Evolutionary conservation across 2,329 filamentous ascomycete species (phyloP).

Genomic region (Metarhizium robertsii): DNA sequence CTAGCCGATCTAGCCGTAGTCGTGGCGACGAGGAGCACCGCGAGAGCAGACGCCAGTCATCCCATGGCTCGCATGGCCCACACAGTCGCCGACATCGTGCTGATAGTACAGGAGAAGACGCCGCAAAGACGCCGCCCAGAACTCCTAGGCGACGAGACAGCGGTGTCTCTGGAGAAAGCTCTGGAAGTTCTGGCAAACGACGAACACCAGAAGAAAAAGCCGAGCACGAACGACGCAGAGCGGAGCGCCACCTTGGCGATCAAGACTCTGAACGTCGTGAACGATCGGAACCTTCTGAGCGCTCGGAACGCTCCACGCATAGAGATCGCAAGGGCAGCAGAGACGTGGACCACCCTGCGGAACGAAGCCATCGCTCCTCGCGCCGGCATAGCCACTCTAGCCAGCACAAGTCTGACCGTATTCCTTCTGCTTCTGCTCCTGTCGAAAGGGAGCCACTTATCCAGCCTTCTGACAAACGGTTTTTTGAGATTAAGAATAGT

Average conservation of each 20-base stretch:
- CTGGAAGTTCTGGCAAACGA: constrained; percentile 23
- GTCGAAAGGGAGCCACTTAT: constrained; percentile 13
- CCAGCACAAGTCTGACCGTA: constrained; percentile 19
- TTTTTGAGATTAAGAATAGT: constrained; percentile 31
- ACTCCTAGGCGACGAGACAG: constrained; percentile 34
- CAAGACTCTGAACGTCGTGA: constrained; percentile 19
- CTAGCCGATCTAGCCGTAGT: constrained; percentile 19
- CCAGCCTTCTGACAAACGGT: constrained; percentile 25
- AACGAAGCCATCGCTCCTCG: constrained; percentile 26
- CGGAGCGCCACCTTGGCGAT: constrained; percentile 29
- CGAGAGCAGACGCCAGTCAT: constrained; percentile 20
- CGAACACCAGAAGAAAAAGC: constrained; percentile 41
- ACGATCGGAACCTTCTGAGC: constrained; percentile 4
- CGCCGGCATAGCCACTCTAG: constrained; percentile 32
- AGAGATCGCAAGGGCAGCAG: constrained; percentile 19
- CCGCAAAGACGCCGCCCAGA: constrained; percentile 24
- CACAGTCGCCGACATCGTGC: constrained; percentile 26
- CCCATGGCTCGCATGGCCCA: constrained; percentile 13
- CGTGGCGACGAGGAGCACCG: constrained; percentile 22
- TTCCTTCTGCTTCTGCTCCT: constrained; percentile 18
- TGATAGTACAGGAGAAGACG: constrained; percentile 27
- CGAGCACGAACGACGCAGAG: constrained; percentile 39
- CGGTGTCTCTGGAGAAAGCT: constrained; percentile 33
- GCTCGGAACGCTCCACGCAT: constrained; percentile 7
- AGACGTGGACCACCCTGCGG: constrained; percentile 22